These are phyloP conservation scores for Diaporthe capsici DNA, from an alignment of 2,329 filamentous ascomycete species.

Conservation along the genomic window DNA sequence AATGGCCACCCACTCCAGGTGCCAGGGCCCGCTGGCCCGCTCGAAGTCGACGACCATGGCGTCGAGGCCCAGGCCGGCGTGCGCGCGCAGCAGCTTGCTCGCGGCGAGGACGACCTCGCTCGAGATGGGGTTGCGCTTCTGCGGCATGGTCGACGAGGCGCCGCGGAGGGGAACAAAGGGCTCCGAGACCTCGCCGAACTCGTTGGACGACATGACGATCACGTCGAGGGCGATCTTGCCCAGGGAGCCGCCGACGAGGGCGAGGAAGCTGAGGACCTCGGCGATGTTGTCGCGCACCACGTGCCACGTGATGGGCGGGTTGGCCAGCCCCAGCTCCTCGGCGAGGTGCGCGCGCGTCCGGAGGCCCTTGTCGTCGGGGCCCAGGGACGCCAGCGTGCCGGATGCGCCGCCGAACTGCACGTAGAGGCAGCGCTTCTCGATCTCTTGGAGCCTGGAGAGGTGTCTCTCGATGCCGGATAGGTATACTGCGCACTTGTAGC, in stretches of 20 bases:
- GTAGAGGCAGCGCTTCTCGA: slow-evolving; percentile 61
- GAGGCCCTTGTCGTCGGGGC: slow-evolving; percentile 61
- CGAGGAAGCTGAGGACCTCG: slow-evolving; percentile 64
- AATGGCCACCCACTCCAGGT: slow-evolving; percentile 70
- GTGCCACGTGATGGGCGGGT: slow-evolving; percentile 71
- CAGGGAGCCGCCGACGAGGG: slow-evolving; percentile 65
- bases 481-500: slow-evolving; percentile 70
- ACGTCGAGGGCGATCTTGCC: slow-evolving; percentile 70
- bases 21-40: slow-evolving; percentile 70
- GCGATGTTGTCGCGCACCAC: slow-evolving; percentile 67
- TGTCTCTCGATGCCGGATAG: slow-evolving; percentile 65
- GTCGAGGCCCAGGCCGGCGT: slow-evolving; percentile 66
- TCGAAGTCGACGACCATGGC: slow-evolving; percentile 72
- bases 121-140: slow-evolving; percentile 72
- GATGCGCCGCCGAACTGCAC: slow-evolving; percentile 71
- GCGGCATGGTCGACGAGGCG: slow-evolving; percentile 69
- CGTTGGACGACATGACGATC: slow-evolving; percentile 71
- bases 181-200: slow-evolving; percentile 67
- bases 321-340: slow-evolving; percentile 59
- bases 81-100: slow-evolving; percentile 66
- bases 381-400: slow-evolving; percentile 67
- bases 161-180: slow-evolving; percentile 69
- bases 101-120: slow-evolving; percentile 69
- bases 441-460: slow-evolving; percentile 60
- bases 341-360: slow-evolving; percentile 61